Base-by-base conservation (phyloP, 805 yeast genomes). In the Ogataea wickerhamii region DNA sequence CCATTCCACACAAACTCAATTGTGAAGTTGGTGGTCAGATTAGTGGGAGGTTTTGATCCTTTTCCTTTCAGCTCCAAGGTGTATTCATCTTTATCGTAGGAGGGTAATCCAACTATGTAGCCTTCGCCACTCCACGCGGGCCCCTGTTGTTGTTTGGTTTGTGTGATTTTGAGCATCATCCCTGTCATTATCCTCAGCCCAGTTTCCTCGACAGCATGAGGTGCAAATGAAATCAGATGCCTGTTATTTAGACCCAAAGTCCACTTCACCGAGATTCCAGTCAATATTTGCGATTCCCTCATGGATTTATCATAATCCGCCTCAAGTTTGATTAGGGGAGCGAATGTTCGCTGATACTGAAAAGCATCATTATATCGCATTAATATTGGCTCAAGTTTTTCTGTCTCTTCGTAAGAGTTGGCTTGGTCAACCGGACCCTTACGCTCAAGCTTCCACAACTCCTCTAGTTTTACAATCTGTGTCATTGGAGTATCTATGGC, bases 1-100 rank as follows among this genome's bases (percentile, higher is more conserved):
- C 91, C 93, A 49, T 84, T 84, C 96, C 96, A 89, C 36, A 84
- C 86, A 56, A 87, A 83, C 51, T 86, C 91, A 0, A 89, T 88
- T 2, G 89, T 77, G 58, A 86, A 89, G 17, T 81, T 86, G 4
- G 76, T 70, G 2, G 74, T 71, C 26, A 74, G 55, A 43, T 80
- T 70, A 2, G 80, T 74, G 36, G 85, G 85, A 1, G 87, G 85
- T 1, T 61, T 53, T 2, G 43, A 55, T 17, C 63, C 67, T 11
- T 60, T 53, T 2, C 75, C 66, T 30, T 58, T 63, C 44, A 88
- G 66, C 57, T 87, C 95, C 33, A 87, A 61, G 1, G 89, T 81
- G 51, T 81, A 81, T 36, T 76, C 80, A 46, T 82, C 89, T 33
- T 75, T 76, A 31, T 67, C 64, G 25, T 82, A 68, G 49, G 74